These are phyloP conservation scores for Beauveria sp. DNA, from an alignment of 2,329 filamentous ascomycete species.

Conservation along the genomic window DNA sequence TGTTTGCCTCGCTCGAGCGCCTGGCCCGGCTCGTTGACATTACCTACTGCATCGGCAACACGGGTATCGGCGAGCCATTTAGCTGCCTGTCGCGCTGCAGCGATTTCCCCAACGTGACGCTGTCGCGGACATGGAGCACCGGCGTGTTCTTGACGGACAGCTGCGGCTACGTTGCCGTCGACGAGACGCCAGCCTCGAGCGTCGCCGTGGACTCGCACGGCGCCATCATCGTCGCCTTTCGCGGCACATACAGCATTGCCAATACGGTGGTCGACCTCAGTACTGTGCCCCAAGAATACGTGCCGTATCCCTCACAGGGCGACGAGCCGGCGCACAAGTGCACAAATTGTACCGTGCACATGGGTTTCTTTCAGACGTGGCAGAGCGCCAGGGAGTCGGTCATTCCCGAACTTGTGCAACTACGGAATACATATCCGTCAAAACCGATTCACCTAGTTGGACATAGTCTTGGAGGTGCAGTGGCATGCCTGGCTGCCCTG, in stretches of 20 bases:
- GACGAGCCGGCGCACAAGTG: slow-evolving; percentile 48
- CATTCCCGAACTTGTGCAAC: slow-evolving; percentile 55
- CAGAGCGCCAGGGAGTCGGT: slow-evolving; percentile 62
- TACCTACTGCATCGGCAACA: slow-evolving; percentile 81
- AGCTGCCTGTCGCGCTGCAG: slow-evolving; percentile 74
- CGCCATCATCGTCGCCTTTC: slow-evolving; percentile 76
- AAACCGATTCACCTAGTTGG: slow-evolving; percentile 76
- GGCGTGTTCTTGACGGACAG: slow-evolving; percentile 80
- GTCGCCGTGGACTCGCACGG: slow-evolving; percentile 14
- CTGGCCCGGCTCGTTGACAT: slow-evolving; percentile 90
- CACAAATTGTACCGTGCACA: slow-evolving; percentile 84
- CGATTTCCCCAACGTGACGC: slow-evolving; percentile 73
- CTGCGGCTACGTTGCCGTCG: slow-evolving; percentile 89
- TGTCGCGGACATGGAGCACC: slow-evolving; percentile 85
- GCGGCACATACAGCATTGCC: slow-evolving; percentile 87
- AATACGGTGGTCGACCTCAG: slow-evolving; percentile 89
- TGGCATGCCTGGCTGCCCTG: slow-evolving; percentile 78
- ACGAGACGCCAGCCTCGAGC: slow-evolving; percentile 42
- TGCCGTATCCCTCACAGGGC: slow-evolving; percentile 64
- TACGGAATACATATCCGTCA: slow-evolving; percentile 54
- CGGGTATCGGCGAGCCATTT: slow-evolving; percentile 78
- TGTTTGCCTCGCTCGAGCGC: slow-evolving; percentile 81
- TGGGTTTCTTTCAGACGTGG: slow-evolving; percentile 85
- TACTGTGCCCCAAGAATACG: slow-evolving; percentile 81
- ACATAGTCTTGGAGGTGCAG: slow-evolving; percentile 86